These are phyloP conservation scores for Emmonsia crescens DNA, from an alignment of 2,329 filamentous ascomycete genomes.

Conservation along the genomic window DNA sequence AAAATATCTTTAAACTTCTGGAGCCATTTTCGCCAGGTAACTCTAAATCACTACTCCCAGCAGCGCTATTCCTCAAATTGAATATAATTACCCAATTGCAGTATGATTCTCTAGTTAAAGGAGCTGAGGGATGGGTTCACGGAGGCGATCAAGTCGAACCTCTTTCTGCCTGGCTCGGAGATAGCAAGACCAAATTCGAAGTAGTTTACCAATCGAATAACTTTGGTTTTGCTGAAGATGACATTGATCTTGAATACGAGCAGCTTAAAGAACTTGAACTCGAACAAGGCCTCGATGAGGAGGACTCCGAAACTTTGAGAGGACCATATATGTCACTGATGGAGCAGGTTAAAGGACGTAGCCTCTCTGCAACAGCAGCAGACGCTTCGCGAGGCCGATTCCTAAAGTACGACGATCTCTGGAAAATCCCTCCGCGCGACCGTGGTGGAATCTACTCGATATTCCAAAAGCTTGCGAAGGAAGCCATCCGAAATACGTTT, in stretches of 20 bases:
- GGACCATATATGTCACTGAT: constrained; percentile 36
- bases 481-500: constrained; percentile 37
- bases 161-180: constrained; percentile 49
- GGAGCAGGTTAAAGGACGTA: constrained; percentile 28
- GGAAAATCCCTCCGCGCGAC: constrained; percentile 43
- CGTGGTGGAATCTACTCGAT: constrained; percentile 58
- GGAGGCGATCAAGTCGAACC: constrained; percentile 22
- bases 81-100: constrained; percentile 54
- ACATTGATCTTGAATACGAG: constrained; percentile 51
- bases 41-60: constrained; percentile 39
- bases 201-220: constrained; percentile 38
- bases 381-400: constrained; percentile 26
- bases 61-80: constrained; percentile 43
- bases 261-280: constrained; percentile 51
- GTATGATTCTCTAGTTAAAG: constrained; percentile 46
- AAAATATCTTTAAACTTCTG: constrained; percentile 33
- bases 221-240: constrained; percentile 46
- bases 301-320: constrained; percentile 43
- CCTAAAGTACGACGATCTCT: constrained; percentile 44
- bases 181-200: constrained; percentile 37
- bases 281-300: constrained; percentile 43
- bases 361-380: constrained; percentile 13
- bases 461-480: constrained; percentile 48
- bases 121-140: constrained; percentile 36
- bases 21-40: constrained; percentile 30